A percentile compares a stretch with the other conserved stretches of the same genome.
Evolutionary conservation across 2,329 filamentous ascomycete species (phyloP).

Genomic region (Apiospora sp.): DNA sequence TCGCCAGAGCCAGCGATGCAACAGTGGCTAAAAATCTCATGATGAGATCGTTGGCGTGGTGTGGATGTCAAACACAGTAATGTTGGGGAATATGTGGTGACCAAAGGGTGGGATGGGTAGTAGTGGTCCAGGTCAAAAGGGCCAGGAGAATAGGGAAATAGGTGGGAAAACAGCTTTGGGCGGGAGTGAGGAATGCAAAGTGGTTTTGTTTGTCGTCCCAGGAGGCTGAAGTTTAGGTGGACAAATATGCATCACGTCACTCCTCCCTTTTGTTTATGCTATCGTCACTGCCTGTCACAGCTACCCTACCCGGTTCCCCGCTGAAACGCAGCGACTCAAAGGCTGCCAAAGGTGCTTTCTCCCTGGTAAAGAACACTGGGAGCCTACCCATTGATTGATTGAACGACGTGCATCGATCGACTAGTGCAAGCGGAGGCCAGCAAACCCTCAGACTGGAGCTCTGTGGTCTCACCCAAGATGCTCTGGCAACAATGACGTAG

Average conservation of each 20-base stretch:
- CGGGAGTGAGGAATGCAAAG: slow-evolving; percentile 26
- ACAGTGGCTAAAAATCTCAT: slow-evolving; percentile 83
- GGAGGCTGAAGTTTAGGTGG: slow-evolving; percentile 15
- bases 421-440: slow-evolving; percentile 8
- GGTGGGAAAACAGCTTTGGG: background rate
- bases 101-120: background rate
- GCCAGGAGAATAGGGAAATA: background rate
- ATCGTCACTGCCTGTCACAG: slow-evolving; percentile 17
- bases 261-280: slow-evolving; percentile 35
- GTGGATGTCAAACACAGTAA: slow-evolving; percentile 23
- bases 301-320: slow-evolving; percentile 17
- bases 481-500: slow-evolving; percentile 12
- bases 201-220: slow-evolving; percentile 28
- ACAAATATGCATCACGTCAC: slow-evolving; percentile 46
- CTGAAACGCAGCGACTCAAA: background rate
- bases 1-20: slow-evolving; percentile 75
- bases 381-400: slow-evolving; percentile 5
- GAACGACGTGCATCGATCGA: slow-evolving; percentile 7
- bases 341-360: background rate
- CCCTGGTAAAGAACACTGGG: slow-evolving; percentile 2
- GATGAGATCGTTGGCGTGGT: slow-evolving; percentile 38
- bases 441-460: slow-evolving; percentile 15
- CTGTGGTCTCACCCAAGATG: slow-evolving; percentile 10
- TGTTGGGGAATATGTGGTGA: slow-evolving; percentile 11
- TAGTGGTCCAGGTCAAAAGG: slow-evolving; percentile 2